Evolutionary conservation across 768 basidiomycete species (phyloP).

Genomic region (Postia placenta): DNA sequence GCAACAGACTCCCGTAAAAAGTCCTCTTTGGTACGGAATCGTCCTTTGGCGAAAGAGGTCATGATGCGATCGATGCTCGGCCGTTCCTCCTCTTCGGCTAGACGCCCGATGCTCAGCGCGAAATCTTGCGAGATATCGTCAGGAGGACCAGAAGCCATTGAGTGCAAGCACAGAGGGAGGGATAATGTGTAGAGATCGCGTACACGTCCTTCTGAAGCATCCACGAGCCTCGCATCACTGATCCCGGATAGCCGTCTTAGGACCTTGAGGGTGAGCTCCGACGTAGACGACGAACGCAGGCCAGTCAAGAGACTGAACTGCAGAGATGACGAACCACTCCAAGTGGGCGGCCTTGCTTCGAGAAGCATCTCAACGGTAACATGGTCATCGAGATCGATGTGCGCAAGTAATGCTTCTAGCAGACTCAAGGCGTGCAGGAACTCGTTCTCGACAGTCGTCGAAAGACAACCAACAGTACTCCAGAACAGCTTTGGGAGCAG

Average conservation of each 20-base stretch:
- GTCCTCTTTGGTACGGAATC: conserved; percentile 90
- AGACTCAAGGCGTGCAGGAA: conserved; percentile 64
- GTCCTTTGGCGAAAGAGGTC: conserved; percentile 79
- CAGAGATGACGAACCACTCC: conserved; percentile 58
- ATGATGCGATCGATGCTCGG: conserved; percentile 84
- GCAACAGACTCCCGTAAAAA: conserved; percentile 86
- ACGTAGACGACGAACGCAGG: conserved; percentile 72
- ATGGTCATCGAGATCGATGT: conserved; percentile 65
- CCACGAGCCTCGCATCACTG: conserved; percentile 60
- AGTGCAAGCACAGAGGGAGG: conserved; percentile 85
- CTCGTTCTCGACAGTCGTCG: conserved; percentile 78
- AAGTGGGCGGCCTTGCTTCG: conserved; percentile 61
- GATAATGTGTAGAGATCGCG: conserved; percentile 78
- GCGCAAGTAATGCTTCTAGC: conserved; percentile 56
- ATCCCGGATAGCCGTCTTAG: conserved; percentile 58
- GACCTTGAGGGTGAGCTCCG: conserved; percentile 57
- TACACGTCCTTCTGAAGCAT: conserved; percentile 62
- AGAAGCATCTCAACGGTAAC: conserved; percentile 64
- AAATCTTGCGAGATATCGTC: conserved; percentile 62
- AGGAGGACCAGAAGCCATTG: conserved; percentile 57
- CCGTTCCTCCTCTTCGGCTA: conserved; percentile 69
- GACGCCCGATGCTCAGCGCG: conserved; percentile 61
- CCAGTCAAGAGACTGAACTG: conserved; percentile 73
- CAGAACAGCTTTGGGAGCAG: conserved; percentile 84
- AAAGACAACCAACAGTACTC: conserved; percentile 76